phyloP scores from a whole-genome alignment of 352 stramenopile genomes.

The Pythium oligandrum region DNA sequence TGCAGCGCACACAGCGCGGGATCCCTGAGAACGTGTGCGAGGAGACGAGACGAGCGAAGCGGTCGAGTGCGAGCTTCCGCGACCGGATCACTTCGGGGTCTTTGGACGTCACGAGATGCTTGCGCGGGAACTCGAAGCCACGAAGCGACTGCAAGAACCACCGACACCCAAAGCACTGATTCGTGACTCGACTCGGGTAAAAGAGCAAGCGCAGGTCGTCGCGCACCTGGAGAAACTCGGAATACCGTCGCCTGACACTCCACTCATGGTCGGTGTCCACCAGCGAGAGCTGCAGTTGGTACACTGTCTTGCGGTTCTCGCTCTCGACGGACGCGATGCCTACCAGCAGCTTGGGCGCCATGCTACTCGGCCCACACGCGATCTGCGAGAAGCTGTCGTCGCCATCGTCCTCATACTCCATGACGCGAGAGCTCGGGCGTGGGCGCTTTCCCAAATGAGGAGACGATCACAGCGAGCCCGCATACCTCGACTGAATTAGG shows the following conservation, averaged over 20 bases:
- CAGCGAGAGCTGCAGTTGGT: constrained; percentile 40
- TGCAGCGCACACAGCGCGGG: constrained; percentile 66
- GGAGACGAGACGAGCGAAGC: constrained; percentile 49
- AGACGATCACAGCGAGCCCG: too few species aligned
- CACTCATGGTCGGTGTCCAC: constrained; percentile 39
- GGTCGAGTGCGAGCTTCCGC: constrained; percentile 42
- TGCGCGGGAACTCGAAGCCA: constrained; percentile 56
- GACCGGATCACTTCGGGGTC: constrained; percentile 34
- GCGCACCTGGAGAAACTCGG: constrained; percentile 58
- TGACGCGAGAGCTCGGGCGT: neutral
- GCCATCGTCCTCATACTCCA: constrained; percentile 23
- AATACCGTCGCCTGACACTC: constrained; percentile 63
- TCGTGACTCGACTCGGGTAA: constrained; percentile 31
- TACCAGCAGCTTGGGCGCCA: constrained; percentile 49
- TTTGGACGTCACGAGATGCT: constrained; percentile 49
- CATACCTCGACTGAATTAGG: too few species aligned
- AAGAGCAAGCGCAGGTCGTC: constrained; percentile 40
- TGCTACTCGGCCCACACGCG: constrained; percentile 36
- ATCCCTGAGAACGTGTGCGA: constrained; percentile 75
- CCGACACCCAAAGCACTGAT: constrained; percentile 69
- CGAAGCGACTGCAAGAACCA: constrained; percentile 66
- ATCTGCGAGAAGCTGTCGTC: constrained; percentile 50
- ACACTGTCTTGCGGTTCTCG: constrained; percentile 28
- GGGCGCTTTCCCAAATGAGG: too few species aligned
- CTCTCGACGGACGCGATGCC: constrained; percentile 21